Base-by-base conservation (phyloP, 192 early-diverging fungal species). In the Linnemannia exigua region DNA sequence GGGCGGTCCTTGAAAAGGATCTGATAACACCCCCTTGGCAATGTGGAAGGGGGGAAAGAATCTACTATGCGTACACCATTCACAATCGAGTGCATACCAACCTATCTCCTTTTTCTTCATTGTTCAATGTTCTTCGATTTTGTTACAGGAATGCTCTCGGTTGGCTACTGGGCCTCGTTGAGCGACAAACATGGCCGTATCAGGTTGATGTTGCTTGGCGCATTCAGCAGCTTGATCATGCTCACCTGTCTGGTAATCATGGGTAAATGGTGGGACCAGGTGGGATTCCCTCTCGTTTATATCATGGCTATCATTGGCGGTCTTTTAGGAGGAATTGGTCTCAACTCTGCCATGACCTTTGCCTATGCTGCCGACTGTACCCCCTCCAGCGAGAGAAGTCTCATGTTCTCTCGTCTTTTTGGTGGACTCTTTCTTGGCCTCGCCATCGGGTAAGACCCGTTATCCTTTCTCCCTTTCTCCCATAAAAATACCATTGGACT, bases 351-450 rank as follows among this genome's bases (percentile, higher is more conserved):
- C 28, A 69, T 86, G 84, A 31, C 68, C 28, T 16, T 86, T 15
- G 84, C 84, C 9, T 86, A 86, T 52, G 78, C 84, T 0, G 84
- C 84, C 2, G 84, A 86, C 19, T 86, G 84, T 41, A 86, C 84
- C 0, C 70, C 79, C 4, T 70, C 78, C 0, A 47, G 58, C 46
- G 63, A 66, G 17, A 70, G 84, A 17, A 86, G 79, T 36, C 46
- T 77, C 31, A 19, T 77, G 2, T 86, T 33, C 50, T 86, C 84
- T 28, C 73, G 79, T 78, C 61, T 86, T 0, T 74, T 77, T 28
- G 84, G 78, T 1, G 74, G 54, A 46, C 50, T 86, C 17, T 86
- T 86, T 70, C 1, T 86, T 54, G 78, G 78, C 0, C 72, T 86
- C 3, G 58, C 36, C 25, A 33, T 86, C 25, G 84, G 84, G 84